A percentile compares a stretch with the other conserved stretches of the same genome.
phyloP scores from a whole-genome alignment of 176 grass and related monocot species.

The Luzula sylvatica region DNA sequence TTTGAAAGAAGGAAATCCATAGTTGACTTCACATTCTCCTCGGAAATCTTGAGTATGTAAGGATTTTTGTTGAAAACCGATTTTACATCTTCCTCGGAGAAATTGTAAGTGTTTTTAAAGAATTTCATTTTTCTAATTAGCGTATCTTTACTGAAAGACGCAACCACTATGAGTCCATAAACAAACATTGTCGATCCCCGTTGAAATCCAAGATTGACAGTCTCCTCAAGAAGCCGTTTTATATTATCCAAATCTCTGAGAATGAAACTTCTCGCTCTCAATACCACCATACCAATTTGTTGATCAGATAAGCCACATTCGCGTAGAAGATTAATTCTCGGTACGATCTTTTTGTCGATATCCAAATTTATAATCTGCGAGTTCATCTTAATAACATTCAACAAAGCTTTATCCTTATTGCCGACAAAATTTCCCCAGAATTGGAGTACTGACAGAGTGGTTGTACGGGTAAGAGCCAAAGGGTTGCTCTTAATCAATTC shows the following conservation, averaged over 20 bases:
- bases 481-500: constrained; percentile 1
- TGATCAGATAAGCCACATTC: neutral
- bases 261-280: neutral
- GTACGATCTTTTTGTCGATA: neutral
- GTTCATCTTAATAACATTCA: neutral
- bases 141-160: neutral
- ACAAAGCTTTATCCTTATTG: constrained; percentile 2
- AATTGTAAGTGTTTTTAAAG: neutral
- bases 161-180: neutral
- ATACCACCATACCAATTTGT: neutral
- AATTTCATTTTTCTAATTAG: neutral
- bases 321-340: neutral
- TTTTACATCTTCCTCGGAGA: neutral
- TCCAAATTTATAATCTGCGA: neutral
- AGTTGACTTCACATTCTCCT: neutral
- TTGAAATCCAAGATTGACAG: neutral
- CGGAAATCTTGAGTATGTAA: neutral
- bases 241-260: neutral
- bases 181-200: neutral
- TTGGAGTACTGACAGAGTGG: constrained; percentile 2
- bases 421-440: constrained; percentile 9
- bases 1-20: neutral
- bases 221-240: neutral
- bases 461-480: neutral
- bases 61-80: neutral